Conservation (phyloP, 1,284 basidiomycete genomes). For the Sparassis latifolia region DNA sequence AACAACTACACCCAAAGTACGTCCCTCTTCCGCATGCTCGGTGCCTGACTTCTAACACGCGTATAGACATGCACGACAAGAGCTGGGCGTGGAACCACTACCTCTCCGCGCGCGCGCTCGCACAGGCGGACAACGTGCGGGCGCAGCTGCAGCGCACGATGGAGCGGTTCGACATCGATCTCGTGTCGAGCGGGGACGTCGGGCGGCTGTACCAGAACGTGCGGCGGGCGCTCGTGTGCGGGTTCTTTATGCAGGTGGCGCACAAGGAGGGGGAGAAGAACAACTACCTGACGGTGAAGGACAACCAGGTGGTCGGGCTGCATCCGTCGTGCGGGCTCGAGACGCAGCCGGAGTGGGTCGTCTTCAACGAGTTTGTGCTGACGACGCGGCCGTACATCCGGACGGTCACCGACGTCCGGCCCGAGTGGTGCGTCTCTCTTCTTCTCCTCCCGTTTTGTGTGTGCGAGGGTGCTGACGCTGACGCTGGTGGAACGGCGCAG, state of each 20-base stretch:
- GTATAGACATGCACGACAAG: slow-evolving; percentile 63
- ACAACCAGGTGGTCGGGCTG: slow-evolving; percentile 88
- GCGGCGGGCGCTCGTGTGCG: slow-evolving; percentile 81
- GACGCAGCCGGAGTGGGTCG: slow-evolving; percentile 92
- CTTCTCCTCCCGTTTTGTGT: background rate
- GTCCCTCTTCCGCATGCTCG: slow-evolving; percentile 17
- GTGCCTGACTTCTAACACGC: slow-evolving; percentile 1
- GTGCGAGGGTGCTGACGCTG: background rate
- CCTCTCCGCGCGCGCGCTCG: slow-evolving; percentile 77
- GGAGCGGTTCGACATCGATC: slow-evolving; percentile 86
- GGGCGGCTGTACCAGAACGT: slow-evolving; percentile 78
- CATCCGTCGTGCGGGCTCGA: slow-evolving; percentile 94
- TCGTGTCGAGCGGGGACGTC: slow-evolving; percentile 77
- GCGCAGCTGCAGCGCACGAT: slow-evolving; percentile 87
- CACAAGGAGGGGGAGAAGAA: slow-evolving; percentile 93
- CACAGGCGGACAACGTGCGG: slow-evolving; percentile 95
- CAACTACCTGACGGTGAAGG: slow-evolving; percentile 85
- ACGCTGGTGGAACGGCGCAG: slow-evolving; percentile 28
- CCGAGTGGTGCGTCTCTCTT: slow-evolving; percentile 69
- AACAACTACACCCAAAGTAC: slow-evolving; percentile 86
- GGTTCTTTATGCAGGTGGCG: slow-evolving; percentile 98
- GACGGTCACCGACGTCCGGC: slow-evolving; percentile 83
- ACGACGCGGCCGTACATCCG: slow-evolving; percentile 89
- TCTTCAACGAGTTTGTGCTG: slow-evolving; percentile 97
- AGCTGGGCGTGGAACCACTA: slow-evolving; percentile 96